phyloP scores from a whole-genome alignment of 1,139 yeast genomes.

The Candida sp. region DNA sequence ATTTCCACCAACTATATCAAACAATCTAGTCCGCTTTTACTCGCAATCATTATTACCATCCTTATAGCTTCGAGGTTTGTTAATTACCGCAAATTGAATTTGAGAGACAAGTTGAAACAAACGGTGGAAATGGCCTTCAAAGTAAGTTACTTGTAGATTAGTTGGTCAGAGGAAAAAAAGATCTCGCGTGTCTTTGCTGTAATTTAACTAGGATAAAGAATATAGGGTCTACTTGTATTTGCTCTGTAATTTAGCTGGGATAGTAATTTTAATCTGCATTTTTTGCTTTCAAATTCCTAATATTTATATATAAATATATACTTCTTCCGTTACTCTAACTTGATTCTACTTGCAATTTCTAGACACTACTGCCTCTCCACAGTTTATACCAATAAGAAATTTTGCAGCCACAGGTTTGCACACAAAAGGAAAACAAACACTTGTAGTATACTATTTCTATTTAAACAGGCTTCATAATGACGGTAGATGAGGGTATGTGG shows the following conservation, averaged over 20 bases:
- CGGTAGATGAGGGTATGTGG: slow-evolving; percentile 51
- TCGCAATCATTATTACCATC: slow-evolving; percentile 18
- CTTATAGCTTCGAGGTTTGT: slow-evolving; percentile 20
- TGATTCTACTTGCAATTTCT: too few relatives aligned
- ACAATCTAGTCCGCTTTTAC: slow-evolving; percentile 27
- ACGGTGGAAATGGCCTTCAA: slow-evolving; percentile 45
- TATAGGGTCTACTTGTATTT: too few relatives aligned
- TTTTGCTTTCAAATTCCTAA: too few relatives aligned
- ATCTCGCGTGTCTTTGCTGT: too few relatives aligned
- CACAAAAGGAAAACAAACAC: neutral
- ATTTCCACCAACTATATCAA: slow-evolving; percentile 20
- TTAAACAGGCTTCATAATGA: neutral
- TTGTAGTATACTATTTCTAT: too few relatives aligned
- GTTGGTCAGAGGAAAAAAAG: too few relatives aligned
- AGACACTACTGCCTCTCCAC: too few relatives aligned
- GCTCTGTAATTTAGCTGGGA: too few relatives aligned
- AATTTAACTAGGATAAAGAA: too few relatives aligned
- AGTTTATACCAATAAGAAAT: neutral
- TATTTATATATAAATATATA: too few relatives aligned
- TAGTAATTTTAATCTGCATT: too few relatives aligned
- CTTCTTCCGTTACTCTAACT: too few relatives aligned
- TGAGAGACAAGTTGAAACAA: slow-evolving; percentile 31
- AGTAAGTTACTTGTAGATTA: slow-evolving; percentile 30
- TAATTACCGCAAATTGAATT: slow-evolving; percentile 21
- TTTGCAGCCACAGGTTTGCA: neutral